Percentiles rank a stretch among this genome's conserved stretches.
These are phyloP conservation scores for Gymnopilus junonius DNA, from an alignment of 768 basidiomycete genomes.

Conservation along the genomic window DNA sequence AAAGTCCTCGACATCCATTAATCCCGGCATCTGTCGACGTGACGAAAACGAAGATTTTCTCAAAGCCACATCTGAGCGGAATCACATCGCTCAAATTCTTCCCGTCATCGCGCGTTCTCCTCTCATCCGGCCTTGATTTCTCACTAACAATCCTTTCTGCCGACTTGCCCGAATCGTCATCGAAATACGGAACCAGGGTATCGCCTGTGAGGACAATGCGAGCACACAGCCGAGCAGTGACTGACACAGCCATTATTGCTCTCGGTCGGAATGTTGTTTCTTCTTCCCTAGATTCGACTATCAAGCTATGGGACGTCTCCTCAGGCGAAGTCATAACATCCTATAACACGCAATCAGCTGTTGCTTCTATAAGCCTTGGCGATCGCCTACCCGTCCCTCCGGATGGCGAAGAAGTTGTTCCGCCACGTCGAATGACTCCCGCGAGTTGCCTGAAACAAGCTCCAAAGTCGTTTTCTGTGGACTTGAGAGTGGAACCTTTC, in stretches of 20 bases:
- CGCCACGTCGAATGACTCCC: slow-evolving; percentile 27
- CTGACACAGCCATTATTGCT: slow-evolving; percentile 64
- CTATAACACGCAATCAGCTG: slow-evolving; percentile 45
- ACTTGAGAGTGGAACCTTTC: slow-evolving; percentile 57
- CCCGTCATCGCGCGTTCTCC: slow-evolving; percentile 71
- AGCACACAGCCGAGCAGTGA: slow-evolving; percentile 69
- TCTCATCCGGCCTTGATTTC: slow-evolving; percentile 74
- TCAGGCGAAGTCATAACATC: slow-evolving; percentile 51
- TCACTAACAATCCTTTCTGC: slow-evolving; percentile 68
- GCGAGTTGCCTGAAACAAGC: slow-evolving; percentile 50
- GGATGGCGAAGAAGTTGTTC: slow-evolving; percentile 24
- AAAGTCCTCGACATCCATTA: slow-evolving; percentile 18
- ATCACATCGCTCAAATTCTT: slow-evolving; percentile 66
- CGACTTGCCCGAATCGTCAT: slow-evolving; percentile 37
- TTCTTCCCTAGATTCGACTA: slow-evolving; percentile 66
- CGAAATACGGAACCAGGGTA: slow-evolving; percentile 36
- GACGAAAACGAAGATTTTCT: slow-evolving; percentile 34
- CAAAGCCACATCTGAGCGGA: slow-evolving; percentile 54
- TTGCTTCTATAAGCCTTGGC: slow-evolving; percentile 50
- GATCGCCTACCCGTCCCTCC: slow-evolving; percentile 36
- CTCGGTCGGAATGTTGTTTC: slow-evolving; percentile 72
- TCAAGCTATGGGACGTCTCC: slow-evolving; percentile 77
- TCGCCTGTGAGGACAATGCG: slow-evolving; percentile 63
- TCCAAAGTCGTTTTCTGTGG: slow-evolving; percentile 58
- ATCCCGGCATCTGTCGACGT: slow-evolving; percentile 26